Base-by-base conservation (phyloP, 768 basidiomycete genomes). In the Rhodotorula babjevae region DNA sequence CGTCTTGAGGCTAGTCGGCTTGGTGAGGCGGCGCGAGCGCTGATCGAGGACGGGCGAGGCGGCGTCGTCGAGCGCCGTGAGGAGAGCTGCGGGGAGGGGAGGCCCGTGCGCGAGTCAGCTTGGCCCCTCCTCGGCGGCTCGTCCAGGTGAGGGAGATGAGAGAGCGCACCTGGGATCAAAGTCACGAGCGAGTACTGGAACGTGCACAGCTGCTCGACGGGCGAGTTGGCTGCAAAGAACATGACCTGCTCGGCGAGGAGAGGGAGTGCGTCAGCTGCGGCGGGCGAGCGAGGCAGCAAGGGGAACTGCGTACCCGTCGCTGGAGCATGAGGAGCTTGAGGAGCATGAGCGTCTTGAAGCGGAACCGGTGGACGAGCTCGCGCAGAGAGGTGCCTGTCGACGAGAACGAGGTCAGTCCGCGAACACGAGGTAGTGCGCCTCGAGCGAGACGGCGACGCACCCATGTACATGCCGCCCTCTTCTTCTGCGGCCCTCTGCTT, bases 181-280 rank as follows among this genome's bases (percentile, higher is more conserved):
- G 95, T 93, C 60, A 96, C 86, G n/a, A 98, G 84, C 0, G 93
- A 95, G 80, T 99, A 99, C 80, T 99, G 96, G 79, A 92, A 97
- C 36, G 93, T 97, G 82, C 95, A 97, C 29, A 99, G 82, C 59
- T 88, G 88, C 81, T 99, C 96, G 4, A 98, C 95, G 0, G 95
- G 95, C 79, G 95, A 92, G 12, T 63, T 53, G 4, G 73, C 63
- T 12, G 94, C 94, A 78, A 87, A 96, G 81, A 99, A 94, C 88
- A 98, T 90, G 69, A 98, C 90, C 93, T 95, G 79, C 62, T 10
- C 11, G 40, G 49, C 27, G 23, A 4, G 25, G 53, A n/a, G 29
- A 3, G n/a, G 27, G n/a, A n/a, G 29, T 1, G 44, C 44, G 53
- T 55, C 5, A 55, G 25, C 58, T 76, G 18, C 49, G 31, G 15